Evolutionary conservation across 148 eudicot species (phyloP), one percentile per base, ranked within the genome.

Genomic region (Gaultheria prostrata): DNA sequence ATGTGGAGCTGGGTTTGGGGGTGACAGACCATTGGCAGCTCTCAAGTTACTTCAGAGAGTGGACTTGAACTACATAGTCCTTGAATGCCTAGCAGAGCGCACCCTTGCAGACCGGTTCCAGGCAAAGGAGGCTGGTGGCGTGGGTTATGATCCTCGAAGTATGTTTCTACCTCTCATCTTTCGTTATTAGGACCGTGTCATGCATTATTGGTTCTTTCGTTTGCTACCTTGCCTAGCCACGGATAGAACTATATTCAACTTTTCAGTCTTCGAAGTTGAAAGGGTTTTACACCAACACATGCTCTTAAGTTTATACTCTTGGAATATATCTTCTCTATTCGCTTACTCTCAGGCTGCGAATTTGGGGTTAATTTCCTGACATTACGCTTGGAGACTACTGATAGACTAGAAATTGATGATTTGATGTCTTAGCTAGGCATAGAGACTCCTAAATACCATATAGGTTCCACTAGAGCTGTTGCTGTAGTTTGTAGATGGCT

Each of bases 51-150:
- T 97, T 85, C 89, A 93, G 83, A 91, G 92, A 84, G 99, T 97
- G 84, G 91, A 92, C 65, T 90, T 97, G 71, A 89, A 97, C 85
- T 97, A 97, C 85, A 87, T 97, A 56, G 92, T 97, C 70, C 98
- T 97, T 61, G 99, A 97, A 86, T 97, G 99, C 91, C 89, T 97
- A 50, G 98, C 99, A 48, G 99, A 97, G 87, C 98, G 99, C 59
- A 97, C 99, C 84, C 90, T 97, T 72, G 96, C 92, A 32, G 99
- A 97, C 45, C 94, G 95, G 6, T 92, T 84, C 86, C 87, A 88
- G 80, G 98, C 90, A 70, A 83, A 83, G 91, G 80, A 88, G 73
- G 89, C 91, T 67, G 99, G 98, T 70, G 99, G 93, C 74, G 83
- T 85, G 88, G 99, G 98, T 83, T 93, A 87, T 83, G 99, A 97